Evolutionary conservation across 495 filamentous ascomycete genomes (phyloP), one percentile per base, ranked within the genome.

Genomic region (Polyplosphaeria fusca): DNA sequence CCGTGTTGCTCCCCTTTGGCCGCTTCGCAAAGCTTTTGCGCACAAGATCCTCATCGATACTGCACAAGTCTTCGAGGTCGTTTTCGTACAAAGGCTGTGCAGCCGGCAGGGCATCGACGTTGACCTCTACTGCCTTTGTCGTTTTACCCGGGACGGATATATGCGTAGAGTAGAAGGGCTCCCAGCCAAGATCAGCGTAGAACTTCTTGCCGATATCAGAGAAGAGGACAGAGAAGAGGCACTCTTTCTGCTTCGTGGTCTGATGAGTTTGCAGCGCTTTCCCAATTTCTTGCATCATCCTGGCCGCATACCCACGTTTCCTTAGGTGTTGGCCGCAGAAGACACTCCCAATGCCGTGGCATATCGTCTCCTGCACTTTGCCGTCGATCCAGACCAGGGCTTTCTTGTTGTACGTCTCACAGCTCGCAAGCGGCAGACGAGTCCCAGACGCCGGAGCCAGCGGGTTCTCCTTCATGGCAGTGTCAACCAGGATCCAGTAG

Each of bases 171-270:
- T 73, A 71, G 62, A 84, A 91, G 0, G 86, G 77, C 47, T 79
- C 71, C 93, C 93, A 98, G 24, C 91, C 93, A 58, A 81, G 79
- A 46, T 77, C 79, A 5, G 89, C 80, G 70, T 96, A 98, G 70
- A 94, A 96, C n/a, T 71, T 70, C 76, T 94, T 95, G 3, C 93
- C 93, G 64, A 98, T 96, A 70, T 98, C 93, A 9, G 91, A 96
- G 71, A 86, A 98, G 27, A 98, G 71, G 22, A 92, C 81, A 7
- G 85, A 86, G 66, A 88, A 90, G 18, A 82, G 54, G 13, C 71
- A 69, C 20, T 68, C 68, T 47, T 69, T 64, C 16, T 71, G 67
- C 4, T 75, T 76, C 30, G 70, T 73, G 40, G 64, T 64, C 52
- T 81, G 74, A 77, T 77, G 81, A 13, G 63, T 77, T 64, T 79